A percentile compares a stretch with the other conserved stretches of the same genome.
phyloP scores from a whole-genome alignment of 73 alveolate species.

The Paramecium biaurelia region DNA sequence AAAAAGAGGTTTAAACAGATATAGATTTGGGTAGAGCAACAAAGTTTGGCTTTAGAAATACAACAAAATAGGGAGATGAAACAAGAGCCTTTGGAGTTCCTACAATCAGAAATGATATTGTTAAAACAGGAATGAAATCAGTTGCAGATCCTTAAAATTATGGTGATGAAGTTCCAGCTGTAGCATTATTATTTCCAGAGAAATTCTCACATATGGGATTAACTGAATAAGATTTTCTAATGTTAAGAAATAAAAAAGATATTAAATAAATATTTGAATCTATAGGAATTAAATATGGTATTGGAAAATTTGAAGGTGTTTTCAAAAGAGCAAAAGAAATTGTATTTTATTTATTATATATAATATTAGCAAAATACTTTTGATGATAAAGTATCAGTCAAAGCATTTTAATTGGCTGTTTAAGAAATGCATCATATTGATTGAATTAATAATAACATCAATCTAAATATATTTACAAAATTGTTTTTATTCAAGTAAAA shows the following conservation, averaged over 20 bases:
- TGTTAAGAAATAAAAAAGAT: slow-evolving; percentile 52
- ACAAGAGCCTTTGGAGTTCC: slow-evolving; percentile 66
- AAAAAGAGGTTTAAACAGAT: slow-evolving; percentile 60
- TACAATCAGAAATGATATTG: slow-evolving; percentile 60
- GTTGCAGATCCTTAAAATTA: slow-evolving; percentile 66
- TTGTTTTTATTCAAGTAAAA: not conserved
- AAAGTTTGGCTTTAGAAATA: slow-evolving; percentile 60
- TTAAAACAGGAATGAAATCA: slow-evolving; percentile 46
- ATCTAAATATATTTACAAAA: not conserved
- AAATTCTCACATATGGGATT: slow-evolving; percentile 62
- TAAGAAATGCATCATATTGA: slow-evolving; percentile 43
- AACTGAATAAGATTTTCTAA: slow-evolving; percentile 48
- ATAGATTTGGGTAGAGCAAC: slow-evolving; percentile 59
- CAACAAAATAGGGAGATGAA: slow-evolving; percentile 60
- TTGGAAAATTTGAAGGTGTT: slow-evolving; percentile 67
- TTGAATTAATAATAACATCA: not conserved
- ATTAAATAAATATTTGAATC: slow-evolving; percentile 58
- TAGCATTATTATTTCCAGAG: slow-evolving; percentile 53
- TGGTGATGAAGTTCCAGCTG: slow-evolving; percentile 69
- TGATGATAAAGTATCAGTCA: slow-evolving; percentile 49
- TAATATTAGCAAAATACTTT: not conserved
- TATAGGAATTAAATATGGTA: slow-evolving; percentile 55
- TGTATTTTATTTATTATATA: not conserved
- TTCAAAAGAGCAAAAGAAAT: slow-evolving; percentile 63
- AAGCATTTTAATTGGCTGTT: slow-evolving; percentile 41